phyloP scores from a whole-genome alignment of 257 asterid species.

The Scutellaria barbata region DNA sequence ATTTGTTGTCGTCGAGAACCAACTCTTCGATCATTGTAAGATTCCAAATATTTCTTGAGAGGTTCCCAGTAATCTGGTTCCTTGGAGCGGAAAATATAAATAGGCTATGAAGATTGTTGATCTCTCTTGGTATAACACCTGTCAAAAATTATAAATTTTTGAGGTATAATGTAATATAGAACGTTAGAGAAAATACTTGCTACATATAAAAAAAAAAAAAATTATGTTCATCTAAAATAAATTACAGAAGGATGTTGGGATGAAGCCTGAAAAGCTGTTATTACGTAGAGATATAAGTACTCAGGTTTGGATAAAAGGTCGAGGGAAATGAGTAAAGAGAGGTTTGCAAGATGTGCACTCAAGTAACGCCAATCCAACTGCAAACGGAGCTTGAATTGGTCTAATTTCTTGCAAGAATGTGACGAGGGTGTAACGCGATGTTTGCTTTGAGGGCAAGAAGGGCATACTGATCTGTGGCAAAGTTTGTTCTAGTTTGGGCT shows the following conservation, averaged over 20 bases:
- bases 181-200: background rate
- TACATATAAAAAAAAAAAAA: background rate
- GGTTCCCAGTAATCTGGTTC: slow-evolving; percentile 16
- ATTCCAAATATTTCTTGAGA: slow-evolving; percentile 33
- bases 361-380: background rate
- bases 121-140: slow-evolving; percentile 30
- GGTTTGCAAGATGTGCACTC: slow-evolving; percentile 28
- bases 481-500: no score
- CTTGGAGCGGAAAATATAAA: background rate
- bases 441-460: slow-evolving; percentile 28
- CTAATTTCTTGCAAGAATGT: slow-evolving; percentile 18
- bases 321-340: slow-evolving; percentile 29
- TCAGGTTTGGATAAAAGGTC: slow-evolving; percentile 8
- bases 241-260: slow-evolving; percentile 20
- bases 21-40: background rate
- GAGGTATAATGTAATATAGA: no score
- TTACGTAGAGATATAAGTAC: slow-evolving; percentile 1
- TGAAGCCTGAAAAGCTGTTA: slow-evolving; percentile 28
- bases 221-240: background rate
- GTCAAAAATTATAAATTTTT: no score
- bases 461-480: slow-evolving; percentile 27
- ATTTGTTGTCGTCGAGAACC: background rate
- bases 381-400: slow-evolving; percentile 24
- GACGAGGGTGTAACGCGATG: background rate
- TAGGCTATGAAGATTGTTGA: slow-evolving; percentile 25